These are phyloP conservation scores for Moricandia moricandioides DNA, from an alignment of 345 rosid species.

Conservation along the genomic window DNA sequence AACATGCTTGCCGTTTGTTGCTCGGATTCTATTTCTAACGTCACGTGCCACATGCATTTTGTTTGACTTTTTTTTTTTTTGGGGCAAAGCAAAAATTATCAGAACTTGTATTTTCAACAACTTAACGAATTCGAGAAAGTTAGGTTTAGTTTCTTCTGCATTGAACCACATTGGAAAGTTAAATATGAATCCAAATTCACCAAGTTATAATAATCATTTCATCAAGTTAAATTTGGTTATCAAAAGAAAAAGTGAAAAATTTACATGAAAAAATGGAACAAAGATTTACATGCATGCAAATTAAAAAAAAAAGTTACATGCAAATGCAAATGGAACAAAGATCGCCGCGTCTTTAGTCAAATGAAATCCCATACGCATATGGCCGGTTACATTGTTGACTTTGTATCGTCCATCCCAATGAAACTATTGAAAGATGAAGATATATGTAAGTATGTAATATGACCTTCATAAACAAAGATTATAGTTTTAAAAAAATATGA, in stretches of 20 bases:
- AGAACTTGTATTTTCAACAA: not conserved
- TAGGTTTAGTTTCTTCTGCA: not conserved
- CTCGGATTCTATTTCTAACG: constrained; percentile 1
- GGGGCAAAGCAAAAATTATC: not conserved
- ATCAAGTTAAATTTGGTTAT: not conserved
- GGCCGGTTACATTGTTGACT: constrained; percentile 36
- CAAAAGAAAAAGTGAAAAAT: not conserved
- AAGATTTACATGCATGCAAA: not conserved
- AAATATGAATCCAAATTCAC: not conserved
- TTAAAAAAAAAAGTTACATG: not conserved
- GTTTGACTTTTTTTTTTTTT: constrained; percentile 10
- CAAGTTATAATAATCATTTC: not conserved
- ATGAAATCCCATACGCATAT: constrained; percentile 21
- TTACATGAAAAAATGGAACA: not conserved
- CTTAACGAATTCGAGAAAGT: not conserved
- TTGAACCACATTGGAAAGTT: not conserved
- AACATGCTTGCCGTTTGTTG: constrained; percentile 5
- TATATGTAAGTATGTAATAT: not conserved
- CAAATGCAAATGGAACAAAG: constrained; percentile 29
- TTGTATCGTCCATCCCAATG: constrained; percentile 29
- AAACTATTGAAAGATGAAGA: not conserved
- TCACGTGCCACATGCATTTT: constrained; percentile 31
- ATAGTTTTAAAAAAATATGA: constrained; percentile 6
- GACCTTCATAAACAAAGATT: not conserved
- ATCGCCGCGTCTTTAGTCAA: constrained; percentile 28